These are phyloP conservation scores for Thymus quinquecostatus DNA, from an alignment of 257 asterid species.

Conservation along the genomic window DNA sequence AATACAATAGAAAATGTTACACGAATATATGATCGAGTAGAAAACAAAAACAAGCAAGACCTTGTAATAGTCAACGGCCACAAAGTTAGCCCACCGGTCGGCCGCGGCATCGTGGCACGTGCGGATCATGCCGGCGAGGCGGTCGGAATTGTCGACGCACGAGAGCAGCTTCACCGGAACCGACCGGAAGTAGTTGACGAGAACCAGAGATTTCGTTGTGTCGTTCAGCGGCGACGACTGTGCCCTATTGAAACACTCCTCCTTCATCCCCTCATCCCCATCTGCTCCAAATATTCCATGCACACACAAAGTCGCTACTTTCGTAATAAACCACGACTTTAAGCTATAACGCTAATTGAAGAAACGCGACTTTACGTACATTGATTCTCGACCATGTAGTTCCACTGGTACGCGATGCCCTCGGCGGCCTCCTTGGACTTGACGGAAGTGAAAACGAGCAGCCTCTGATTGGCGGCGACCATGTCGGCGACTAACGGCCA, in stretches of 20 bases:
- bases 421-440: constrained; percentile 65
- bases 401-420: constrained; percentile 93
- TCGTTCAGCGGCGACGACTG: constrained; percentile 70
- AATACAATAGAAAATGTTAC: too few relatives aligned
- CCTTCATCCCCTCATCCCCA: constrained; percentile 83
- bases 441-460: constrained; percentile 67
- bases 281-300: constrained; percentile 39
- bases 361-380: constrained; percentile 42
- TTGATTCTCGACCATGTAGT: constrained; percentile 92
- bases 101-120: constrained; percentile 67
- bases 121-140: constrained; percentile 52
- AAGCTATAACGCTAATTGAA: too few relatives aligned
- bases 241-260: constrained; percentile 57
- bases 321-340: background rate
- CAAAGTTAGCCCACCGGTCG: constrained; percentile 78
- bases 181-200: constrained; percentile 68
- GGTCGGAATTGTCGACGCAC: constrained; percentile 70
- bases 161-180: constrained; percentile 58
- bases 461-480: constrained; percentile 69
- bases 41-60: too few relatives aligned
- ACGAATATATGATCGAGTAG: too few relatives aligned
- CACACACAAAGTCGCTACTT: too few relatives aligned
- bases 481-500: constrained; percentile 85
- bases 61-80: constrained; percentile 86
- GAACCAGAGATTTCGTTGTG: constrained; percentile 62